Evolutionary conservation across 139 green algal genomes (phyloP).

Genomic region (Volvox africanus): DNA sequence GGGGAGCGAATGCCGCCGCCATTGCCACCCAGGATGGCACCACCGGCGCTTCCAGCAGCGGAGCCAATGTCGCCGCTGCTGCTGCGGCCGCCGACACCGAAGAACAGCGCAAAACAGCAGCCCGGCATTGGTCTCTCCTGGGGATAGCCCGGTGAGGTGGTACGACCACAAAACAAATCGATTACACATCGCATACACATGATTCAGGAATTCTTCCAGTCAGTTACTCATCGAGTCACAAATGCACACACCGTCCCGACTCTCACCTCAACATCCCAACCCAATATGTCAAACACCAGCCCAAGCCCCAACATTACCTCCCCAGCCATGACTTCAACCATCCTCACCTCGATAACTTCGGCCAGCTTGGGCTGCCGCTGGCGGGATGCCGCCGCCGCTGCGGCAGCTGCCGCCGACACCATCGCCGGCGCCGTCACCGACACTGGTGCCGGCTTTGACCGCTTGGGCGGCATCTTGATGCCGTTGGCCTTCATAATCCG

Average conservation of each 20-base stretch:
- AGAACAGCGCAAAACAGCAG: neutral
- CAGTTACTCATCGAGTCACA: neutral
- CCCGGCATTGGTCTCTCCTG: neutral
- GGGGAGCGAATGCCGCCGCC: neutral
- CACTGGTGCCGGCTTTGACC: too few relatives aligned
- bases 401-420: neutral
- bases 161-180: neutral
- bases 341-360: neutral
- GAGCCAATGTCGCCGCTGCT: neutral
- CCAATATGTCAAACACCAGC: neutral
- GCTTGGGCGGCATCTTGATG: neutral
- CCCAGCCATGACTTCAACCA: neutral
- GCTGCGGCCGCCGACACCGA: neutral
- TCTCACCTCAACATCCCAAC: too few relatives aligned
- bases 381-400: neutral
- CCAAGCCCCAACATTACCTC: neutral
- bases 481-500: slow-evolving; percentile 17
- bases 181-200: neutral
- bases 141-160: neutral
- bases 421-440: neutral
- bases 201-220: neutral
- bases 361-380: slow-evolving; percentile 16
- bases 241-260: too few relatives aligned
- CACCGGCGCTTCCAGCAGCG: neutral
- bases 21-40: neutral